Percentiles rank a stretch among this genome's conserved stretches.
Conservation (phyloP, 129 eudicot species). For the Helichrysum umbraculigerum region DNA sequence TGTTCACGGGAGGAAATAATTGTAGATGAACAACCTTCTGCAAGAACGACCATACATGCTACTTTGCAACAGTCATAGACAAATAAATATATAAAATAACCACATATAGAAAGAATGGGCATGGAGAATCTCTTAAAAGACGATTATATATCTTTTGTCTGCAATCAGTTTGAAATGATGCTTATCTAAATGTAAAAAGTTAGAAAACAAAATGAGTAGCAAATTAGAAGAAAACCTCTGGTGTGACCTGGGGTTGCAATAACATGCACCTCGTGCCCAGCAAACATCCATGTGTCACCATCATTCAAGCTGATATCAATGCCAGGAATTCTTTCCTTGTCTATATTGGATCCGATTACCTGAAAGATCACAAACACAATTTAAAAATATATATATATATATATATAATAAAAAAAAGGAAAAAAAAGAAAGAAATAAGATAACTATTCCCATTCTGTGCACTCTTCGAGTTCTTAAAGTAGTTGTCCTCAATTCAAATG, state of each 20-base stretch:
- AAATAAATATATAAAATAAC: too few relatives aligned
- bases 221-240: slow-evolving; percentile 45
- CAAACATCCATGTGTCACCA: slow-evolving; percentile 95
- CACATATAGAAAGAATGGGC: neutral
- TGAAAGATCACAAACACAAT: slow-evolving; percentile 33
- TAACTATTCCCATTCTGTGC: too few relatives aligned
- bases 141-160: neutral
- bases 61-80: neutral
- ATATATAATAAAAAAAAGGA: neutral
- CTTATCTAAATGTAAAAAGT: slow-evolving; percentile 1
- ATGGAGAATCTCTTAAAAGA: neutral
- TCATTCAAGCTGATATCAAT: slow-evolving; percentile 82
- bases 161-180: neutral
- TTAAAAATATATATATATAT: too few relatives aligned
- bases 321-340: slow-evolving; percentile 88
- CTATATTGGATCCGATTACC: slow-evolving; percentile 83
- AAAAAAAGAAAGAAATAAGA: too few relatives aligned
- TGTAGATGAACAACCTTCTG: neutral
- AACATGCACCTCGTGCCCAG: slow-evolving; percentile 88
- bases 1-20: neutral
- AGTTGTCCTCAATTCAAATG: neutral
- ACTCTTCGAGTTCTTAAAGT: neutral
- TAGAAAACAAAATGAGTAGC: slow-evolving; percentile 1
- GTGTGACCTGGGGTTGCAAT: slow-evolving; percentile 96
- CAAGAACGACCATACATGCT: too few relatives aligned